phyloP scores from a whole-genome alignment of 2,329 filamentous ascomycete species.

The Trichoderma asperellum region DNA sequence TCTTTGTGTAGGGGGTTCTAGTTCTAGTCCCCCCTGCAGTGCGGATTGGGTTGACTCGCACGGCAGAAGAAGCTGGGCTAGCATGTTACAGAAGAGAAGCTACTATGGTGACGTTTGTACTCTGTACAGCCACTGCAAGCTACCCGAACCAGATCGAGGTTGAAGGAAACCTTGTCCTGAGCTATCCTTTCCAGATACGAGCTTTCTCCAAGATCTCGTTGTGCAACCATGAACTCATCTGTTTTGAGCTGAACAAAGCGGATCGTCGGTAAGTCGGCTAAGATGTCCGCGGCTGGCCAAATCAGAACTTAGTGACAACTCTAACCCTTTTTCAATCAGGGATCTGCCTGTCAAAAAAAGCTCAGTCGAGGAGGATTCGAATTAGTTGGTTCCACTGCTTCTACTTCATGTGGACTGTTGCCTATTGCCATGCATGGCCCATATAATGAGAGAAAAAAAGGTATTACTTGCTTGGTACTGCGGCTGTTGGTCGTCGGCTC shows the following conservation, averaged over 20 bases:
- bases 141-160: not conserved
- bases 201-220: not conserved
- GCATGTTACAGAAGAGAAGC: not conserved
- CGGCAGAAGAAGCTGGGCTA: not conserved
- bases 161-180: conserved; percentile 16
- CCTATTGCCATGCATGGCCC: not conserved
- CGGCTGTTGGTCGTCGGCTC: not conserved
- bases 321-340: not conserved
- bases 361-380: not conserved
- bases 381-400: not conserved
- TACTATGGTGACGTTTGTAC: not conserved
- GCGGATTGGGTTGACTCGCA: not conserved
- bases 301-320: not conserved
- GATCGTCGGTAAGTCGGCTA: conserved; percentile 19
- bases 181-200: conserved; percentile 9
- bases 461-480: not conserved
- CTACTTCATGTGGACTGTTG: not conserved
- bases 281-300: not conserved
- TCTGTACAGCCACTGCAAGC: not conserved
- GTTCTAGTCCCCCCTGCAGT: conserved; percentile 9
- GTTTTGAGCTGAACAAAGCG: conserved; percentile 20
- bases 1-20: conserved; percentile 1
- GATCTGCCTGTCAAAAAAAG: conserved; percentile 13
- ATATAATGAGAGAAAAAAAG: not conserved
- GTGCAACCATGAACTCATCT: not conserved